Base-by-base conservation (phyloP, 352 stramenopile species). In the Aphanomyces astaci region DNA sequence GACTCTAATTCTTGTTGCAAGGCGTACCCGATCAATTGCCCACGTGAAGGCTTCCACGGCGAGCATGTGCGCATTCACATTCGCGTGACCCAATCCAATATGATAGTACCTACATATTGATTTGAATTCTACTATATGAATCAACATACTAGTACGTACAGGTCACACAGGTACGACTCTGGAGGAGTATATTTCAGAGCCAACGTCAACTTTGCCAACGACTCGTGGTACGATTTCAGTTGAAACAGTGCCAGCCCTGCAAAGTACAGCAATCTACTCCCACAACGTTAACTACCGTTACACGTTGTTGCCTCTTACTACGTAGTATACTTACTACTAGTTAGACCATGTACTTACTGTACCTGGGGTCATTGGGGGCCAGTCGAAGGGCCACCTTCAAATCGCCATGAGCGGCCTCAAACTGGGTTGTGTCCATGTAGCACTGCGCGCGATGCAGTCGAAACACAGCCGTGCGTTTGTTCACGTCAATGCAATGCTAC, bases 31-130 rank as follows among this genome's bases (percentile, higher is more conserved):
- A 39, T 72, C 52, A 60, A 78, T 45, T 74, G 66, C 60, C 77
- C 71, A 5, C 76, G 81, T 90, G 39, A 93, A 91, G 57, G 79
- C 69, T 66, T 91, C 81, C 17, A 92, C 78, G n/a, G 84, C 84
- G 11, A 75, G 54, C 48, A 88, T 89, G 66, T 86, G 78, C 4
- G 74, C 55, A 13, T 76, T 63, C 48, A 82, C 63, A 11, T 80
- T 74, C 1, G 84, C 84, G 22, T 78, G 73, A 9, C 80, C 81
- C 32, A 94, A 71, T 3, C 84, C 84, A 43, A 90, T 78, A 56
- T 78, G 78, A 71, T 92, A 94, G 63, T 88, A 76, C n/a, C 81
- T 93, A 51, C 28, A n/a, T n/a, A n/a, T 1, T 17, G 19, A 51
- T 0, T 17, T 24, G 17, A 10, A 19, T 27, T 24, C 0, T 1